A percentile compares a stretch with the other conserved stretches of the same genome.
Evolutionary conservation across 352 stramenopile species (phyloP).

Genomic region (Pythium periplocum): DNA sequence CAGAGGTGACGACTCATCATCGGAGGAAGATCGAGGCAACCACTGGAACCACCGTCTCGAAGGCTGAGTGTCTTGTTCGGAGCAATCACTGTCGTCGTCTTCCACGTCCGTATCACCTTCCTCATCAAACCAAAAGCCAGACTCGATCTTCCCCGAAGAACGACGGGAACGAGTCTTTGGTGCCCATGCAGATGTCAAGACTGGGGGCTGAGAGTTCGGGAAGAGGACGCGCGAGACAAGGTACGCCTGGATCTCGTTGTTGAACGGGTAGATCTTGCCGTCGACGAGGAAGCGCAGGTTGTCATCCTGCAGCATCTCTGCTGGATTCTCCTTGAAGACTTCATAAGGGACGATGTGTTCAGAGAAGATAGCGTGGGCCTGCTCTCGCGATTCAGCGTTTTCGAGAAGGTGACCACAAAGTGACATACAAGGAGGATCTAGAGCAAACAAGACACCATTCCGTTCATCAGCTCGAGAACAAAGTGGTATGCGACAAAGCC

Average conservation of each 20-base stretch:
- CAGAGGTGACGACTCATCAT: not conserved
- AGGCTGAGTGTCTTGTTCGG: not conserved
- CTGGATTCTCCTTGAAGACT: slow-evolving; percentile 39
- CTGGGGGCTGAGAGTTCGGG: slow-evolving; percentile 42
- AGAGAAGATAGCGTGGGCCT: slow-evolving; percentile 50
- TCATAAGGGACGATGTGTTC: slow-evolving; percentile 69
- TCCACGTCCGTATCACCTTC: slow-evolving; percentile 11
- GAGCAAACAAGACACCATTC: not conserved
- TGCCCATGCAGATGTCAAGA: slow-evolving; percentile 18
- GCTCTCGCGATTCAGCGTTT: slow-evolving; percentile 30
- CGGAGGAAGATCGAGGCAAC: slow-evolving; percentile 20
- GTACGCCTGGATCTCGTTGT: slow-evolving; percentile 50
- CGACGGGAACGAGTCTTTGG: not conserved
- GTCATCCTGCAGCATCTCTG: slow-evolving; percentile 40
- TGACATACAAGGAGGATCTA: slow-evolving; percentile 61
- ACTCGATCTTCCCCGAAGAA: slow-evolving; percentile 11
- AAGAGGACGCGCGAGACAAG: slow-evolving; percentile 66
- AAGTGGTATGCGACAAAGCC: too few species aligned
- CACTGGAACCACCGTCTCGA: slow-evolving; percentile 24
- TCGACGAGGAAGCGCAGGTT: slow-evolving; percentile 60
- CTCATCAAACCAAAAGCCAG: slow-evolving; percentile 20
- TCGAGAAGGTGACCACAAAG: slow-evolving; percentile 64
- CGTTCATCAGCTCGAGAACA: too few species aligned
- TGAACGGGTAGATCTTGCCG: slow-evolving; percentile 52
- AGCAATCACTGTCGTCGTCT: not conserved